phyloP scores from a whole-genome alignment of 2,329 filamentous ascomycete species.

The Endoconidiophora polonica region DNA sequence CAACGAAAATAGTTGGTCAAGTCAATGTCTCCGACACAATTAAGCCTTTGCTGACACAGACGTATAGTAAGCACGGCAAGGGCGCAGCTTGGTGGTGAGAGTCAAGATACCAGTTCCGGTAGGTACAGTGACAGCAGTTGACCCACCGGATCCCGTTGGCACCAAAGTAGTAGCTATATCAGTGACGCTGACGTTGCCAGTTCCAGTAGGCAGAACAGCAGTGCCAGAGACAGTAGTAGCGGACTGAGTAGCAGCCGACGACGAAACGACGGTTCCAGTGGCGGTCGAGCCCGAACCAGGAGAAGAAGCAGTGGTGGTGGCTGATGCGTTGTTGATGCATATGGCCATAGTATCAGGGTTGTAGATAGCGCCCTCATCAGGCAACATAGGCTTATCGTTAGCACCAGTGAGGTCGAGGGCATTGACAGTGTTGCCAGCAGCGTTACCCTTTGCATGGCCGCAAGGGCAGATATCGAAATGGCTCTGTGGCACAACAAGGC shows the following conservation, averaged over 20 bases:
- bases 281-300: neutral
- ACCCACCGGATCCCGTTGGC: neutral
- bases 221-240: neutral
- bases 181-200: neutral
- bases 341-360: neutral
- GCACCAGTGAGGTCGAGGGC: conserved; percentile 30
- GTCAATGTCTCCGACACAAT: neutral
- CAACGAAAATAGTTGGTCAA: neutral
- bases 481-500: conserved; percentile 26
- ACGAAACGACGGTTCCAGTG: neutral
- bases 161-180: no score
- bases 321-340: neutral
- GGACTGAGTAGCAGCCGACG: neutral
- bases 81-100: neutral
- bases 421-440: conserved; percentile 38
- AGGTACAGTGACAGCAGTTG: neutral
- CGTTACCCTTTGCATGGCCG: conserved; percentile 34
- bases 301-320: neutral
- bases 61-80: neutral
- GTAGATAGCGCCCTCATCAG: conserved; percentile 10
- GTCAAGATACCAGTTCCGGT: neutral
- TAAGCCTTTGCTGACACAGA: neutral
- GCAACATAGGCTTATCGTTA: conserved; percentile 6
- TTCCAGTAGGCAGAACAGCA: neutral
- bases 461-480: conserved; percentile 26